Conservation (phyloP, 2,329 filamentous ascomycete species). For the Penicillium sp. region DNA sequence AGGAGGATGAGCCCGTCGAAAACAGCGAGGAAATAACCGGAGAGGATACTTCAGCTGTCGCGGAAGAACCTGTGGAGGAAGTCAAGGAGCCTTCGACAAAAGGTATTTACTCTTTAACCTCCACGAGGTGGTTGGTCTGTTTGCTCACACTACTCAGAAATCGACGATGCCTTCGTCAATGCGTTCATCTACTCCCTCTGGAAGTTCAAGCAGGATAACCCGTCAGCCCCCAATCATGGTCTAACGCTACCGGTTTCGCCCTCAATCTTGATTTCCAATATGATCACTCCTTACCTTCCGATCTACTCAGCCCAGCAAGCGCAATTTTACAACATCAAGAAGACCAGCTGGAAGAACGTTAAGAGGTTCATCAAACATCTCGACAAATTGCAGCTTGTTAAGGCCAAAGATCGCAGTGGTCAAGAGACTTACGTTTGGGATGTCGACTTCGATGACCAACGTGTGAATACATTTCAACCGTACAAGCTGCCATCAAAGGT, state of each 20-base stretch:
- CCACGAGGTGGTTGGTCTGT: neutral
- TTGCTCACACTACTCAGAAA: conserved; percentile 47
- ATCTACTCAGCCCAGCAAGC: conserved; percentile 52
- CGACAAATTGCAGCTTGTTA: conserved; percentile 59
- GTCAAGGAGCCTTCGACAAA: conserved; percentile 54
- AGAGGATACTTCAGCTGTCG: conserved; percentile 31
- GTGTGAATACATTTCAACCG: conserved; percentile 54
- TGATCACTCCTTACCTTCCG: conserved; percentile 63
- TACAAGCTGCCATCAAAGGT: conserved; percentile 60
- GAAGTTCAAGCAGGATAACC: conserved; percentile 54
- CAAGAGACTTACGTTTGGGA: conserved; percentile 61
- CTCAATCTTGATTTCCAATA: conserved; percentile 57
- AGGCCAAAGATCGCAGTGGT: conserved; percentile 60
- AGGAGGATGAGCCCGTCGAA: conserved; percentile 9
- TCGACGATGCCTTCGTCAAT: conserved; percentile 60
- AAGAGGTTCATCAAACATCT: conserved; percentile 65
- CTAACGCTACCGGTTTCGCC: conserved; percentile 60
- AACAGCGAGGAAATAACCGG: conserved; percentile 12
- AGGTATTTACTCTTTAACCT: conserved; percentile 36
- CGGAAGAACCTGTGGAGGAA: conserved; percentile 36
- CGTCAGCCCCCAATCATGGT: conserved; percentile 48
- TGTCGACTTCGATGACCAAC: conserved; percentile 57
- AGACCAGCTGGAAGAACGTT: conserved; percentile 65
- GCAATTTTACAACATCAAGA: conserved; percentile 61
- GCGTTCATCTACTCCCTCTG: conserved; percentile 61